These are phyloP conservation scores for Ceratobasidium sp. DNA, from an alignment of 1,284 basidiomycete species.

Conservation along the genomic window DNA sequence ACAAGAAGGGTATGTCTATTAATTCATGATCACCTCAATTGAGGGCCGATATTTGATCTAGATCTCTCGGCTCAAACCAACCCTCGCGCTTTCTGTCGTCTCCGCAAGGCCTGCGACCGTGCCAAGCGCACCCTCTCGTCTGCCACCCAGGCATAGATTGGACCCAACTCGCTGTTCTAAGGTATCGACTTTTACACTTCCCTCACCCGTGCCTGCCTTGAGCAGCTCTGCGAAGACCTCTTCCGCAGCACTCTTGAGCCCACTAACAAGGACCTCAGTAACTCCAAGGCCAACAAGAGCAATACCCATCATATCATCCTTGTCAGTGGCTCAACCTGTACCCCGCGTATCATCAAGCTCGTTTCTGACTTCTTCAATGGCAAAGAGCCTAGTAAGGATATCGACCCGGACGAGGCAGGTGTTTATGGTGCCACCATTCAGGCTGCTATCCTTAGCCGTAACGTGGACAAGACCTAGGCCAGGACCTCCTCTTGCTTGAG, in stretches of 20 bases:
- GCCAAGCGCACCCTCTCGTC: slow-evolving; percentile 75
- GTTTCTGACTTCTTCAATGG: slow-evolving; percentile 75
- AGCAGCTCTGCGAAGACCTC: slow-evolving; percentile 73
- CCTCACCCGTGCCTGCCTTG: slow-evolving; percentile 74
- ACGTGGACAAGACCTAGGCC: slow-evolving; percentile 88
- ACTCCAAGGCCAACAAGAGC: slow-evolving; percentile 74
- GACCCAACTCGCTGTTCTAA: slow-evolving; percentile 75
- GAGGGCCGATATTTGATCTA: slow-evolving; percentile 44
- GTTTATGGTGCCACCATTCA: slow-evolving; percentile 98
- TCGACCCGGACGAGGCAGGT: slow-evolving; percentile 96
- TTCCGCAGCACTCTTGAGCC: slow-evolving; percentile 74
- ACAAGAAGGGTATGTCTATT: slow-evolving; percentile 65
- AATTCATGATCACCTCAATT: neutral
- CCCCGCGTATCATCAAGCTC: slow-evolving; percentile 73
- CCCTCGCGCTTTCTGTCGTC: slow-evolving; percentile 71
- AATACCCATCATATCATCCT: slow-evolving; percentile 72
- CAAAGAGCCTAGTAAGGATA: slow-evolving; percentile 89
- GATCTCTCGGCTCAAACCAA: slow-evolving; percentile 63
- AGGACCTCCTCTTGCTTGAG: slow-evolving; percentile 94
- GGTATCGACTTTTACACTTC: slow-evolving; percentile 75
- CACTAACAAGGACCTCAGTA: slow-evolving; percentile 73
- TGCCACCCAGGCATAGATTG: slow-evolving; percentile 72
- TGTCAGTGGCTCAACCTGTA: slow-evolving; percentile 75
- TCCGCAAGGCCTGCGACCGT: slow-evolving; percentile 73
- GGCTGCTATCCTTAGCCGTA: slow-evolving; percentile 94